These are phyloP conservation scores for Dysphania ambrosioides DNA, from an alignment of 148 eudicot species.

Conservation along the genomic window DNA sequence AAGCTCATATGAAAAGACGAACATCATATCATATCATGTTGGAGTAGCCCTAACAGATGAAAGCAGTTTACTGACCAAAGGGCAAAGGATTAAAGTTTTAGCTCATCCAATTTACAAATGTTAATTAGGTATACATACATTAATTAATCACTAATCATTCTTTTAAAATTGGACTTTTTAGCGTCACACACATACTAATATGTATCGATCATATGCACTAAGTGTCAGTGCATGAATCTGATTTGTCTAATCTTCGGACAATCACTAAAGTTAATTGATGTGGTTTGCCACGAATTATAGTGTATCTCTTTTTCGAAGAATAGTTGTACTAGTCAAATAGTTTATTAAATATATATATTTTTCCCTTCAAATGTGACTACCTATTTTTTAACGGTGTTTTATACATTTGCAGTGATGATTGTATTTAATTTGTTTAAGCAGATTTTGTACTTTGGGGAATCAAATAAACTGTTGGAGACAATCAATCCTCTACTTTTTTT, in stretches of 20 bases:
- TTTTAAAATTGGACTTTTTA: background rate
- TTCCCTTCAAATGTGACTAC: background rate
- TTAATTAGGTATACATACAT: background rate
- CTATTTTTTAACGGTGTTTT: background rate
- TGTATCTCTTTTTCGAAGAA: background rate
- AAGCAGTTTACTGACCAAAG: background rate
- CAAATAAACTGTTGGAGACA: too few species aligned
- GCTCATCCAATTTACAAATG: background rate
- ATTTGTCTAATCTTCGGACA: constrained; percentile 5
- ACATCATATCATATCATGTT: background rate
- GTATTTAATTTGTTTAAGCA: too few species aligned
- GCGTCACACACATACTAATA: too few species aligned
- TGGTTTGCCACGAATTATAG: background rate
- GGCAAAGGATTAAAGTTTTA: background rate
- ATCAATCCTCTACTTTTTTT: too few species aligned
- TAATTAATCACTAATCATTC: background rate
- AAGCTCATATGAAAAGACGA: background rate
- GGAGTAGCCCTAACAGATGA: background rate
- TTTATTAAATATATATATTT: background rate
- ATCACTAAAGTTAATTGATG: background rate
- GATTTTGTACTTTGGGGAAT: background rate
- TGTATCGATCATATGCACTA: background rate
- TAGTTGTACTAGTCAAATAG: background rate
- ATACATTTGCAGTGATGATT: background rate
- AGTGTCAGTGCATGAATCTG: background rate